phyloP scores from a whole-genome alignment of 2,329 filamentous ascomycete species.

The Aureobasidium sp. region DNA sequence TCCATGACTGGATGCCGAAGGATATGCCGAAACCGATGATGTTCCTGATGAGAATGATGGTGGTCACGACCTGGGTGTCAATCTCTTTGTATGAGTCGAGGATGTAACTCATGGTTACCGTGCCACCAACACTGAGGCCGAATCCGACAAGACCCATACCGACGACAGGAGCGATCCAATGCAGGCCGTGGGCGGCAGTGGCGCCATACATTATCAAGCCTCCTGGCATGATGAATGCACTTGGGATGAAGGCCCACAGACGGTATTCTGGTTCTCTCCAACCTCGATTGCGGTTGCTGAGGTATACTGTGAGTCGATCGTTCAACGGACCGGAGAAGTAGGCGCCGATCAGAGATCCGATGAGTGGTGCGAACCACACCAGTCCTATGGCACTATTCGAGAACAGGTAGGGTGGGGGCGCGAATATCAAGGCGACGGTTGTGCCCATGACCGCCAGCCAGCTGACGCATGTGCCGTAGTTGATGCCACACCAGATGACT shows the following conservation, averaged over 20 bases:
- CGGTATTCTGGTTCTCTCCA: constrained; percentile 19
- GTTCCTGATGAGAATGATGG: constrained; percentile 16
- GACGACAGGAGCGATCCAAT: constrained; percentile 16
- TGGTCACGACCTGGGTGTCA: constrained; percentile 14
- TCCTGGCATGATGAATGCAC: constrained; percentile 15
- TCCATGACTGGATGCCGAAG: constrained; percentile 12
- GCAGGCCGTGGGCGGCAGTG: constrained; percentile 14
- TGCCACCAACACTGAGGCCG: constrained; percentile 13
- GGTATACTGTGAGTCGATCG: constrained; percentile 16
- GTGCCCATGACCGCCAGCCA: constrained; percentile 13
- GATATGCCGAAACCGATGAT: constrained; percentile 15
- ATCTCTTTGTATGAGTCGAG: constrained; percentile 17
- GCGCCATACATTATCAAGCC: constrained; percentile 16
- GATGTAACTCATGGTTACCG: constrained; percentile 15
- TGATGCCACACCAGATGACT: constrained; percentile 14
- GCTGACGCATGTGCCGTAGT: constrained; percentile 14
- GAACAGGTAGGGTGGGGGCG: constrained; percentile 9
- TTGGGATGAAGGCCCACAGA: constrained; percentile 15
- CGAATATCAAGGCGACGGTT: constrained; percentile 12
- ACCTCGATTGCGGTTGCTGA: constrained; percentile 17
- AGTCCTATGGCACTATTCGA: constrained; percentile 9
- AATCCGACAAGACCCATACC: constrained; percentile 17
- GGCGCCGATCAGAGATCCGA: constrained; percentile 16
- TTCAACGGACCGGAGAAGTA: constrained; percentile 13
- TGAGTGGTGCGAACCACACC: constrained; percentile 6